Base-by-base conservation (phyloP, 2,329 filamentous ascomycete genomes). In the Corynespora cassiicola region DNA sequence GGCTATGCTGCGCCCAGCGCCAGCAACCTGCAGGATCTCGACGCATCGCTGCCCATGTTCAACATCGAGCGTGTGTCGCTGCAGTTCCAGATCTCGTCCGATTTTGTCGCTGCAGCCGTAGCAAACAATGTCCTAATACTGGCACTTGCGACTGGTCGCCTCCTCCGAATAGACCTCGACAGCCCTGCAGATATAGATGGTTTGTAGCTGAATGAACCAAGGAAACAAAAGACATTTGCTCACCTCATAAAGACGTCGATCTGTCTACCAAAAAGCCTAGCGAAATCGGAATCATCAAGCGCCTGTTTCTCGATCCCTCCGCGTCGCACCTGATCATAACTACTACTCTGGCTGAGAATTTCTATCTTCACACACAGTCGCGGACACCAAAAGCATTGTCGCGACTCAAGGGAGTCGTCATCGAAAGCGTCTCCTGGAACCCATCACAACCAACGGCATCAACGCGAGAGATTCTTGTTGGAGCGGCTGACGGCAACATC, bases 281-380 rank as follows among this genome's bases (percentile, higher is more conserved):
- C 23, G 92, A 99, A 68, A 82, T 94, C 43, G 94, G 94, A 53
- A 81, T 96, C 35, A 97, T 99, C 62, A 86, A 88, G 55, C 89
- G 88, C 74, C 90, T 99, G 81, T 99, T 99, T 73, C 87, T 99
- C 62, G 94, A 99, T 63, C 92, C 94, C 18, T 96, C 92, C 8
- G 94, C 94, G 18, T 96, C 90, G 5, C 94, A 99, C 72, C 77
- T 99, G 18, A 82, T 99, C 50, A 84, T 99, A 54, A 90, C 87
- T 65, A 99, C 94, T 3, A 87, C 90, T 5, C 81, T 90, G 25
- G 90, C 90, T 65, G 94, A 99, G 70, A 97, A 95, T 72, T 99
- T 91, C 75, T 99, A 99, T 70, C 86, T 99, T 7, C 94, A 99
- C 68, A 92, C 90, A 8, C 92, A 97, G 66, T 94, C 91, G 21